phyloP scores from a whole-genome alignment of 1,139 yeast genomes.

The Hemisphaericaspora subhashii region DNA sequence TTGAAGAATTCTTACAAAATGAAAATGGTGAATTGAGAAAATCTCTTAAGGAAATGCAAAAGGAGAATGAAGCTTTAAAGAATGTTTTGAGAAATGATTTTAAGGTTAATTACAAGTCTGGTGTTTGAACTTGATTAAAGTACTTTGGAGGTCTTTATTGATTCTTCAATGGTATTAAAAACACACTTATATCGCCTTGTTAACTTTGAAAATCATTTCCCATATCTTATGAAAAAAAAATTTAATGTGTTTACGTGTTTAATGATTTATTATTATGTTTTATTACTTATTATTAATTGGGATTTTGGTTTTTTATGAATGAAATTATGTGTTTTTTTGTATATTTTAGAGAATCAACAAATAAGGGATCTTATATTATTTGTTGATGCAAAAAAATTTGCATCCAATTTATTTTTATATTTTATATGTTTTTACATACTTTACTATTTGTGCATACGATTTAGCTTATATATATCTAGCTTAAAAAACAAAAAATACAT shows the following conservation, averaged over 20 bases:
- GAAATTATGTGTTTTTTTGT: constrained; percentile 1
- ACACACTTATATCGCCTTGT: background rate
- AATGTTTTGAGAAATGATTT: constrained; percentile 13
- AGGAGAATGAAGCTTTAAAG: constrained; percentile 14
- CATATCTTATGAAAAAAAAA: background rate
- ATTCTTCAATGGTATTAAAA: background rate
- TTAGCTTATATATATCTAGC: too few species aligned
- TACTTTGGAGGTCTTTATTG: constrained; percentile 3
- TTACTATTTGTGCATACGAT: too few species aligned
- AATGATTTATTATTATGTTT: background rate
- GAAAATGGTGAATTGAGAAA: constrained; percentile 15
- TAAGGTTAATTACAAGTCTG: constrained; percentile 12
- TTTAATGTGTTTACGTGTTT: constrained; percentile 2
- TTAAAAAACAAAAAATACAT: too few species aligned
- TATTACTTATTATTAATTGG: background rate
- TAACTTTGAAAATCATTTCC: background rate
- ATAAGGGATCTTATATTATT: background rate
- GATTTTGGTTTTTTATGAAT: background rate
- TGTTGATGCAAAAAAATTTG: background rate
- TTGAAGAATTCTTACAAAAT: constrained; percentile 13
- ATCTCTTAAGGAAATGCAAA: constrained; percentile 9
- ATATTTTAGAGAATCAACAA: constrained; percentile 2
- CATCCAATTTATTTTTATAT: background rate
- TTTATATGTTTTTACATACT: too few species aligned
- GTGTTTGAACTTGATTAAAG: constrained; percentile 1